phyloP scores from a whole-genome alignment of 2,329 filamentous ascomycete species.

The Raffaelea ambrosiae region DNA sequence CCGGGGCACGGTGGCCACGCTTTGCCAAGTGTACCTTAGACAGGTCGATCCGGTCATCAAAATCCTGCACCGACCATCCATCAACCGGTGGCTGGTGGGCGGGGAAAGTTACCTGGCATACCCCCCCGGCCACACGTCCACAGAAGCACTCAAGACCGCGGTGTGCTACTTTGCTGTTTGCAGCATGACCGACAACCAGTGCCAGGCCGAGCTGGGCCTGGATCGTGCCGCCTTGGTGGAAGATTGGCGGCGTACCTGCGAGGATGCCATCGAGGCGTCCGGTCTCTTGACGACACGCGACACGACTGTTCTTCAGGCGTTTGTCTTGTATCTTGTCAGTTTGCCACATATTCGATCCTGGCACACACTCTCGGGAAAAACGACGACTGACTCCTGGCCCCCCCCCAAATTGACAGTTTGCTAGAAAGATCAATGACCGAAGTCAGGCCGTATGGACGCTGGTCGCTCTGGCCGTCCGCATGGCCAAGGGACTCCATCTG shows the following conservation, averaged over 20 bases:
- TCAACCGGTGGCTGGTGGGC: constrained; percentile 14
- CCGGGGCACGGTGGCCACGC: neutral
- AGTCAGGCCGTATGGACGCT: constrained; percentile 21
- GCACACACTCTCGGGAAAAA: too few relatives aligned
- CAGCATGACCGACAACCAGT: constrained; percentile 5
- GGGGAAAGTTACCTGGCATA: constrained; percentile 17
- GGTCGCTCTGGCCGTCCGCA: constrained; percentile 18
- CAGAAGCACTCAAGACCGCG: neutral
- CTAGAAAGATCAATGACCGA: constrained; percentile 10
- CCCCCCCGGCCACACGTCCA: constrained; percentile 11
- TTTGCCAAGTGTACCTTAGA: constrained; percentile 15
- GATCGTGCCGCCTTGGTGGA: neutral
- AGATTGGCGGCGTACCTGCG: constrained; percentile 10
- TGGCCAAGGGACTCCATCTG: constrained; percentile 17
- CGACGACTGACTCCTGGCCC: too few relatives aligned
- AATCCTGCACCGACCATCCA: constrained; percentile 15
- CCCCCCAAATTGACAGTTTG: neutral
- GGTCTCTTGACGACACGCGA: constrained; percentile 17
- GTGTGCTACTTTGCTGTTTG: neutral
- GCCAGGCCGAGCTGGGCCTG: neutral
- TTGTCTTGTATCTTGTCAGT: constrained; percentile 20
- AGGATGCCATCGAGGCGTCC: constrained; percentile 15
- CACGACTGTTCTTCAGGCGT: constrained; percentile 20
- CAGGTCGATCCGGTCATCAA: constrained; percentile 19
- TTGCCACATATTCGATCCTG: neutral